Conservation (phyloP, 2,329 filamentous ascomycete genomes). For the Neopestalotiopsis sp. region DNA sequence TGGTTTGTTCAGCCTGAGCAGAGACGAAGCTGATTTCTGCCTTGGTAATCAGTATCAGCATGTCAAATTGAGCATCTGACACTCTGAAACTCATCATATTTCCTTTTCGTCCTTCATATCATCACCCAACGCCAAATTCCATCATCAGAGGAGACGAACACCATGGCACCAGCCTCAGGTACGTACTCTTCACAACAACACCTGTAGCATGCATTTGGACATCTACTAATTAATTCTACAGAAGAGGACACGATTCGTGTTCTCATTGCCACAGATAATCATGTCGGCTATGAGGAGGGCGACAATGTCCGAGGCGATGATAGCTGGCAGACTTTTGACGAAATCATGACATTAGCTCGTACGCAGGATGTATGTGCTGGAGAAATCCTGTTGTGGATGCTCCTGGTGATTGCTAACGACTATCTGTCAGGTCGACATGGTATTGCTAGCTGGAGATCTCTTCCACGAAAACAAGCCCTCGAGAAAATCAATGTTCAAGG, state of each 20-base stretch:
- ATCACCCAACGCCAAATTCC: too few species aligned
- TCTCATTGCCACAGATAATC: slow-evolving; percentile 92
- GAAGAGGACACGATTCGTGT: slow-evolving; percentile 89
- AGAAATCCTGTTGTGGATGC: slow-evolving; percentile 10
- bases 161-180: slow-evolving; percentile 34
- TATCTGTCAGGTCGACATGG: slow-evolving; percentile 81
- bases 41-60: not conserved
- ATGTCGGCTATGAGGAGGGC: slow-evolving; percentile 95
- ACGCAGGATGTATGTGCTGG: slow-evolving; percentile 69
- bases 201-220: not conserved
- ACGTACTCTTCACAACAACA: not conserved
- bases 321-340: slow-evolving; percentile 95
- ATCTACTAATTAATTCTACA: slow-evolving; percentile 27
- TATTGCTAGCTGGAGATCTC: slow-evolving; percentile 89
- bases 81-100: not conserved
- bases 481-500: slow-evolving; percentile 93
- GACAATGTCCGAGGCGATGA: slow-evolving; percentile 95
- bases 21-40: not conserved
- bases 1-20: not conserved
- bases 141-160: not conserved
- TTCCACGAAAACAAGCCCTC: slow-evolving; percentile 99
- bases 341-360: slow-evolving; percentile 88
- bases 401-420: slow-evolving; percentile 6
- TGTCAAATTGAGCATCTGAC: not conserved
- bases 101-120: too few species aligned